phyloP scores from a whole-genome alignment of 805 yeast species.

The Brettanomyces anomalus region DNA sequence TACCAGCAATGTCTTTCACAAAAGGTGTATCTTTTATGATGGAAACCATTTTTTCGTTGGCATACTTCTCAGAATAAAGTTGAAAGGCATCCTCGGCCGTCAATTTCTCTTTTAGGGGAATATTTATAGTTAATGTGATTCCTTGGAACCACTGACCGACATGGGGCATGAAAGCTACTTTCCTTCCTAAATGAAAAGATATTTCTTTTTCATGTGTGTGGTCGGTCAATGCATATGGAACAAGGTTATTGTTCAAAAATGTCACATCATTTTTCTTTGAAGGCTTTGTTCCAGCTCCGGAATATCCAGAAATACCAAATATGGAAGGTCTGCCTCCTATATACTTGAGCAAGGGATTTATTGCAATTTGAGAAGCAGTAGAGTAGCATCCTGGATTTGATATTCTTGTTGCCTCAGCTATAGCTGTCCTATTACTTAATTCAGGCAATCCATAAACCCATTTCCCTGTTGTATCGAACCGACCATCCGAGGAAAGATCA shows the following conservation, averaged over 20 bases:
- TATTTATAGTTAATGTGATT: slow-evolving; percentile 81
- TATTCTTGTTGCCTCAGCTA: slow-evolving; percentile 68
- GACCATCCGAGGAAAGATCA: slow-evolving; percentile 91
- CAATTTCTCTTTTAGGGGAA: slow-evolving; percentile 69
- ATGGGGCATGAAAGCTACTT: slow-evolving; percentile 90
- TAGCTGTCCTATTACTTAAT: slow-evolving; percentile 56
- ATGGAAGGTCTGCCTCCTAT: slow-evolving; percentile 54
- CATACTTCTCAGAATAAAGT: slow-evolving; percentile 80
- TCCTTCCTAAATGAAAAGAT: slow-evolving; percentile 64
- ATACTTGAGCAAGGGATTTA: slow-evolving; percentile 73
- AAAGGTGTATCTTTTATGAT: slow-evolving; percentile 89
- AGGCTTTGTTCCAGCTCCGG: slow-evolving; percentile 99
- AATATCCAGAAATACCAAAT: slow-evolving; percentile 96
- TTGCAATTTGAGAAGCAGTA: slow-evolving; percentile 93
- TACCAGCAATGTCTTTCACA: slow-evolving; percentile 84
- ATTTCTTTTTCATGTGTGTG: slow-evolving; percentile 96
- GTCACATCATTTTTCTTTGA: slow-evolving; percentile 87
- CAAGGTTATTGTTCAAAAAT: slow-evolving; percentile 68
- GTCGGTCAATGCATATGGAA: slow-evolving; percentile 93
- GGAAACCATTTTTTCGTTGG: slow-evolving; percentile 76
- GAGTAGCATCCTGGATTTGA: slow-evolving; percentile 99
- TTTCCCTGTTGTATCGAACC: slow-evolving; percentile 80
- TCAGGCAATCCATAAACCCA: slow-evolving; percentile 98
- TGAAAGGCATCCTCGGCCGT: slow-evolving; percentile 77
- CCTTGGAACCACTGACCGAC: slow-evolving; percentile 99